A percentile compares a stretch with the other conserved stretches of the same genome.
Conservation (phyloP, 2,329 filamentous ascomycete genomes). For the Arachnopeziza araneosa region DNA sequence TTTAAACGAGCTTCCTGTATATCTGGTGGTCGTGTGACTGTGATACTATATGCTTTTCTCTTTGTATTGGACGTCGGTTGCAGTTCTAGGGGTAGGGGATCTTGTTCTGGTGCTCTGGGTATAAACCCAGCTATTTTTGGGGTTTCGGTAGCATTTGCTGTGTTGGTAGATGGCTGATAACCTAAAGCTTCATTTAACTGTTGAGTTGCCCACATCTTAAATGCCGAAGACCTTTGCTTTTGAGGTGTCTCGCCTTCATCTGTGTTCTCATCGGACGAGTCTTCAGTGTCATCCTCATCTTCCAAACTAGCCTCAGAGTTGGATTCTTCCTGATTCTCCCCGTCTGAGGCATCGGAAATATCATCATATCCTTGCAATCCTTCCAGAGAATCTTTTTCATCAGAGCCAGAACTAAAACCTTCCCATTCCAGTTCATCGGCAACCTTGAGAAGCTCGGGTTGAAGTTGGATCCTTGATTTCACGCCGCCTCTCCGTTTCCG, state of each 20-base stretch:
- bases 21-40: constrained; percentile 61
- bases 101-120: constrained; percentile 62
- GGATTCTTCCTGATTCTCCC: constrained; percentile 15
- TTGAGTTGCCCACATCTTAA: constrained; percentile 89
- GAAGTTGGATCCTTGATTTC: constrained; percentile 48
- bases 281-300: constrained; percentile 20
- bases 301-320: constrained; percentile 22
- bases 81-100: constrained; percentile 64
- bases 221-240: constrained; percentile 54
- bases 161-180: constrained; percentile 42
- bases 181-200: constrained; percentile 82
- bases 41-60: constrained; percentile 71
- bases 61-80: constrained; percentile 51
- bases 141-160: constrained; percentile 32
- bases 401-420: constrained; percentile 51
- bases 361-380: constrained; percentile 33
- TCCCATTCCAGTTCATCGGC: constrained; percentile 49
- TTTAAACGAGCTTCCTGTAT: constrained; percentile 75
- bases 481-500: constrained; percentile 66
- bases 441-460: constrained; percentile 36
- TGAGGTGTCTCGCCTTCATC: constrained; percentile 30
- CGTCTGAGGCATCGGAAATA: constrained; percentile 24
- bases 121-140: constrained; percentile 57
- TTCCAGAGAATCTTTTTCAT: constrained; percentile 32
- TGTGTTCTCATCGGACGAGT: constrained; percentile 26